Percentiles rank a stretch among this genome's conserved stretches.
Conservation (phyloP, 345 rosid genomes). For the Litchi chinensis region DNA sequence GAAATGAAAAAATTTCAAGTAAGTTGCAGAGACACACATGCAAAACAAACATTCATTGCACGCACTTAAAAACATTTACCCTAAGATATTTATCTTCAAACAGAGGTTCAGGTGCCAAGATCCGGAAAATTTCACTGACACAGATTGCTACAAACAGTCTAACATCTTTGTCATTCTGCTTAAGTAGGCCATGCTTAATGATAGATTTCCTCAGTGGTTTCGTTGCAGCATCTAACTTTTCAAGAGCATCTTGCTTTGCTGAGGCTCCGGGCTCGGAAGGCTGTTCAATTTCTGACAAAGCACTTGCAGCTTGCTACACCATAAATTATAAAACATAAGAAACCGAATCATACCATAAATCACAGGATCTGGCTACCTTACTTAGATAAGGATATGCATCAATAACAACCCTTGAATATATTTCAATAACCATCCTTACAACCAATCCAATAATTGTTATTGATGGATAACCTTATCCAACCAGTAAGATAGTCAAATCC, state of each 20-base stretch:
- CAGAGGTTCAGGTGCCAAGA: conserved; percentile 83
- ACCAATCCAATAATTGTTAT: too few relatives aligned
- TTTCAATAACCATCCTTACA: too few relatives aligned
- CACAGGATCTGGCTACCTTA: too few relatives aligned
- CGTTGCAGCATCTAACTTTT: conserved; percentile 45
- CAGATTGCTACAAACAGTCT: conserved; percentile 76
- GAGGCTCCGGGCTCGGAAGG: conserved; percentile 42
- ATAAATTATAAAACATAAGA: not conserved
- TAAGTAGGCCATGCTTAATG: conserved; percentile 59
- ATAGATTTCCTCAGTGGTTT: conserved; percentile 59
- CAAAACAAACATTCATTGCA: not conserved
- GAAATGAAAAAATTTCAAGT: conserved; percentile 26
- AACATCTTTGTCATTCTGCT: conserved; percentile 68
- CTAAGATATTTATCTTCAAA: conserved; percentile 71
- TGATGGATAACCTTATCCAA: too few relatives aligned
- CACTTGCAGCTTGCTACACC: conserved; percentile 68
- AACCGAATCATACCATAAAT: not conserved
- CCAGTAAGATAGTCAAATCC: too few relatives aligned
- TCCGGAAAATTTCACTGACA: conserved; percentile 68
- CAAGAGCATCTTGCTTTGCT: conserved; percentile 34
- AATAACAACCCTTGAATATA: too few relatives aligned
- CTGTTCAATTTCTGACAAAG: conserved; percentile 68
- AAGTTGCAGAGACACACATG: not conserved
- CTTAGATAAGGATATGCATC: too few relatives aligned
- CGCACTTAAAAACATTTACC: conserved; percentile 33